Base-by-base conservation (phyloP, 1,284 basidiomycete genomes). In the Boletus semigastroideus region DNA sequence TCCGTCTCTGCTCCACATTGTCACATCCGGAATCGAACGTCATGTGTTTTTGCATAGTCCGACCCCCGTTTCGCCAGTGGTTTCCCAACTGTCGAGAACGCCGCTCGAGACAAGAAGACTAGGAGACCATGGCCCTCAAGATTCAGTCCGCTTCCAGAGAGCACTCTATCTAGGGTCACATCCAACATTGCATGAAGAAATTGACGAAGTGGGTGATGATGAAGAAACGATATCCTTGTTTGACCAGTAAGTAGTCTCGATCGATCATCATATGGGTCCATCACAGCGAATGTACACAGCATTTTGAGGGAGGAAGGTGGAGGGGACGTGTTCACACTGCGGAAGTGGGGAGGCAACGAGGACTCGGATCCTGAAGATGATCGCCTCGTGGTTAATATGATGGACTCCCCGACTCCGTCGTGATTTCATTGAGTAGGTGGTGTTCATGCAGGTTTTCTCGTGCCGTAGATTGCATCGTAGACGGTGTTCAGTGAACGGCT, bases 11-110 rank as follows among this genome's bases (percentile, higher is more conserved):
- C 78, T 85, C 4, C 76, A 85, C 48, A 71, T 89, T 25, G 76
- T 79, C 36, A 88, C 87, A 3, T 74, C 83, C 2, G 89, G 89
- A 2, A 79, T 92, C 30, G 90, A 92, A 63, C 80, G 80, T 25
- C 71, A 81, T 55, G 75, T 91, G 36, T 61, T 83, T n/a, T 66
- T 90, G 4, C 90, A 91, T 64, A 82, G 83, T 56, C 79, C 84
- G 6, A 82, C 79, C 9, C 61, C 72, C 13, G 72, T 71, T 13
- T 75, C 80, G 1, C 81, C 83, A 0, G 82, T 77, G 55, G 72
- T 71, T 11, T 62, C 71, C 34, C 64, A 72, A 39, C 62, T 87
- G 34, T 46, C 63, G 0, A 62, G 48, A 25, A 83, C 85, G 0
- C 64, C 75, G 0, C 63, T 65, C 12, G 69, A 72, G n/a, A 79